Percentiles rank a stretch among this genome's conserved stretches.
These are phyloP conservation scores for Coemansia sp. DNA, from an alignment of 192 early-diverging fungal genomes.

Conservation along the genomic window DNA sequence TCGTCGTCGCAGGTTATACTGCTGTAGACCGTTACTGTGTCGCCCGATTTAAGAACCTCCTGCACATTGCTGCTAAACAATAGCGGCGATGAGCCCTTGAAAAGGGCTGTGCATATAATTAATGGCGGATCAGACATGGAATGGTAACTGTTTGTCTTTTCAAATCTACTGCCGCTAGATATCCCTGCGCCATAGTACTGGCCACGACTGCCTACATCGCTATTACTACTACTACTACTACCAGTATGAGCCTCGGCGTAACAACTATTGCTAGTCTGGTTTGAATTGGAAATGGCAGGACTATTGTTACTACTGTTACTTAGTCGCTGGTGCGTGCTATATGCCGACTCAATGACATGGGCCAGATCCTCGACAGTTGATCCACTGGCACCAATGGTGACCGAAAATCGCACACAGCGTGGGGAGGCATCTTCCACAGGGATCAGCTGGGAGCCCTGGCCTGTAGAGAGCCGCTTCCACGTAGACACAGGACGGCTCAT, in stretches of 20 bases:
- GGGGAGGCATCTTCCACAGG: too few species aligned
- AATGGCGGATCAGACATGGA: background rate
- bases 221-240: too few species aligned
- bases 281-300: too few species aligned
- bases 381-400: background rate
- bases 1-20: slow-evolving; percentile 13
- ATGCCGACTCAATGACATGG: slow-evolving; percentile 15
- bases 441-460: background rate
- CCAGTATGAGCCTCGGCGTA: too few species aligned
- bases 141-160: too few species aligned
- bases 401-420: slow-evolving; percentile 2
- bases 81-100: slow-evolving; percentile 37
- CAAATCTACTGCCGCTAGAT: too few species aligned
- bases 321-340: background rate
- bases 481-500: background rate
- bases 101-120: slow-evolving; percentile 48
- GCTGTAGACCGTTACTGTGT: slow-evolving; percentile 55
- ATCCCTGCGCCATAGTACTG: background rate
- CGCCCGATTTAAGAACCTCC: slow-evolving; percentile 53
- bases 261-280: too few species aligned
- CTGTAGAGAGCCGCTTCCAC: background rate
- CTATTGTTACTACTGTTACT: too few species aligned
- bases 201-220: background rate
- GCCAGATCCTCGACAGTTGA: slow-evolving; percentile 32
- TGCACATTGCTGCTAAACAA: slow-evolving; percentile 52